A percentile compares a stretch with the other conserved stretches of the same genome.
phyloP scores from a whole-genome alignment of 2,329 filamentous ascomycete genomes.

The Ophiostoma pallidulum region DNA sequence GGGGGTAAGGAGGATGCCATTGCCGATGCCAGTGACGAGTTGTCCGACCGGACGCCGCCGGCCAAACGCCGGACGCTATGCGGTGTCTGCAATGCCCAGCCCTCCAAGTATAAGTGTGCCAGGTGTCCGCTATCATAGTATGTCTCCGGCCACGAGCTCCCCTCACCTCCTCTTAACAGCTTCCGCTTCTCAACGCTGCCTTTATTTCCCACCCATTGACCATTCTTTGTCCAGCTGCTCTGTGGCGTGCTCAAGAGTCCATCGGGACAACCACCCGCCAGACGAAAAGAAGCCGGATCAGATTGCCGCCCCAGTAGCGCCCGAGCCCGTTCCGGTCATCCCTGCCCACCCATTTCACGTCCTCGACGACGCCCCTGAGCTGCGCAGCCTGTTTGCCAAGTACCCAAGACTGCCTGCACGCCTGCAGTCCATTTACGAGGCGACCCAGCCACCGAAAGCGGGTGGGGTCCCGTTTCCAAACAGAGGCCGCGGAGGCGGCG shows the following conservation, averaged over 20 bases:
- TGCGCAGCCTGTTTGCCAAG: constrained; percentile 40
- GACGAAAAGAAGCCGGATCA: background rate
- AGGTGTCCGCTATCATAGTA: constrained; percentile 50
- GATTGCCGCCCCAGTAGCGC: constrained; percentile 9
- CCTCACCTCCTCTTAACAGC: background rate
- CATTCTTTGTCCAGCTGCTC: constrained; percentile 55
- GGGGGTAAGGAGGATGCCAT: background rate
- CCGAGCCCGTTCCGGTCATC: background rate
- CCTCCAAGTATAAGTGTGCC: constrained; percentile 55
- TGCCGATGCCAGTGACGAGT: background rate
- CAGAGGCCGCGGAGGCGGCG: no score
- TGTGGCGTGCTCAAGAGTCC: constrained; percentile 38
- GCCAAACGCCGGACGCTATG: constrained; percentile 31
- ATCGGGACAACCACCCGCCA: constrained; percentile 25
- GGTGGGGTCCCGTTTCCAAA: no score
- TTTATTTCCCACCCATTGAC: no score
- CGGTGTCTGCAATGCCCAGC: constrained; percentile 40
- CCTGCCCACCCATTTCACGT: constrained; percentile 38
- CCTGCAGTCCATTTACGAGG: constrained; percentile 39
- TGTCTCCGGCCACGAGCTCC: constrained; percentile 23
- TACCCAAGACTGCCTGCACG: constrained; percentile 42
- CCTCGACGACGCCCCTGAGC: constrained; percentile 41
- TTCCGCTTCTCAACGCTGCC: background rate
- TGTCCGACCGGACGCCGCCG: background rate
- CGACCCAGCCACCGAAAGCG: constrained; percentile 36